A percentile compares a stretch with the other conserved stretches of the same genome.
phyloP scores from a whole-genome alignment of 2,329 filamentous ascomycete genomes.

The Hypoxylon sp. region DNA sequence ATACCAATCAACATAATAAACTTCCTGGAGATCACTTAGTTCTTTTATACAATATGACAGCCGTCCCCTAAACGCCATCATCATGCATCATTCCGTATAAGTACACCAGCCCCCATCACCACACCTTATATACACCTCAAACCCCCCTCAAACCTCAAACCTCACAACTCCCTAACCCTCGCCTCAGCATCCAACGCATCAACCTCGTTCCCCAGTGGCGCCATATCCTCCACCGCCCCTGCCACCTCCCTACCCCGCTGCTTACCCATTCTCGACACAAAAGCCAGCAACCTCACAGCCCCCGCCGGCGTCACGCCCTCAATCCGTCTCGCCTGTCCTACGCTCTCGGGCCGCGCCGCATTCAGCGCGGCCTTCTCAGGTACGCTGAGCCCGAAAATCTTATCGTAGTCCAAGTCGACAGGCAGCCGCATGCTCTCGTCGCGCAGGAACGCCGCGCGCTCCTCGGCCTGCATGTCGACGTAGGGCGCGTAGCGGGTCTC shows the following conservation, averaged over 20 bases:
- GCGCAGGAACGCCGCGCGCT: conserved; percentile 76
- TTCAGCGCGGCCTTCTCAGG: conserved; percentile 83
- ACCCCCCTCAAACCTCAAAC: not conserved
- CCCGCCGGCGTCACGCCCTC: conserved; percentile 81
- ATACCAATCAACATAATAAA: not conserved
- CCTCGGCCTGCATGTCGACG: conserved; percentile 77
- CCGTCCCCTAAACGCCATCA: conserved; percentile 17
- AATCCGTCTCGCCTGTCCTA: conserved; percentile 89
- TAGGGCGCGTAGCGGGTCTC: conserved; percentile 92
- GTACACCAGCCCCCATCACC: conserved; percentile 1
- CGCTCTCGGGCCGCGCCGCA: conserved; percentile 81
- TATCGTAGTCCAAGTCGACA: conserved; percentile 80
- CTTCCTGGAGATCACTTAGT: conserved; percentile 1
- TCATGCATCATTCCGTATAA: conserved; percentile 16
- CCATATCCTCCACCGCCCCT: conserved; percentile 43
- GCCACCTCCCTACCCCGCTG: conserved; percentile 29
- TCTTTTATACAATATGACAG: conserved; percentile 5
- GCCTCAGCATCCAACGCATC: conserved; percentile 60
- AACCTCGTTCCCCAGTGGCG: conserved; percentile 55
- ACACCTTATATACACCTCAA: conserved; percentile 9
- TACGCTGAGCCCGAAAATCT: conserved; percentile 80
- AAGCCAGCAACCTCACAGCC: conserved; percentile 72
- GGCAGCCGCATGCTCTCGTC: conserved; percentile 85
- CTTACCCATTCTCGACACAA: conserved; percentile 62
- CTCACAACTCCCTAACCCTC: conserved; percentile 56